Conservation (phyloP, 2,329 filamentous ascomycete species). For the Sclerotinia minor region DNA sequence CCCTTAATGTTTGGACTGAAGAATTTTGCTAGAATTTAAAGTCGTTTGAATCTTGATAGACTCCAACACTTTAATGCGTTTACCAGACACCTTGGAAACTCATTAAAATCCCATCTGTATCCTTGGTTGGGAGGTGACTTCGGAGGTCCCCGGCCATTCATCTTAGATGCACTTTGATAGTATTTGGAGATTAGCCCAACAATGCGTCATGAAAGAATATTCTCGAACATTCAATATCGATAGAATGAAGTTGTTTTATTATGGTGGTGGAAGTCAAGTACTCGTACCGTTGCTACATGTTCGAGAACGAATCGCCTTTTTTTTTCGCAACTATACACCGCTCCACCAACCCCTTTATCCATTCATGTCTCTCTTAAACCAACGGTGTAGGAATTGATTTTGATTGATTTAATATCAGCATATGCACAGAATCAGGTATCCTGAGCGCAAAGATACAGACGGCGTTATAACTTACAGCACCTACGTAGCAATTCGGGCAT, state of each 20-base stretch:
- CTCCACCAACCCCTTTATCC: conserved; percentile 7
- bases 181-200: conserved; percentile 4
- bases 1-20: background rate
- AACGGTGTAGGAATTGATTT: conserved; percentile 11
- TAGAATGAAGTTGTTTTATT: background rate
- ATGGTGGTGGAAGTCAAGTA: background rate
- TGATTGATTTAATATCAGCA: conserved; percentile 8
- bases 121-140: background rate
- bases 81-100: background rate
- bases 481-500: conserved; percentile 12
- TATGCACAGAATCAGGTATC: conserved; percentile 6
- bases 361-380: background rate
- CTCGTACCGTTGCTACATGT: background rate
- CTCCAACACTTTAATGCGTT: background rate
- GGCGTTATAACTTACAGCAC: background rate
- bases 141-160: background rate
- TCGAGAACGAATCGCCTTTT: background rate
- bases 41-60: background rate
- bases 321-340: conserved; percentile 6
- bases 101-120: background rate
- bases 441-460: background rate
- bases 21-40: background rate
- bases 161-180: background rate
- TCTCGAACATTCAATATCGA: conserved; percentile 18
- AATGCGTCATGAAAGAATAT: conserved; percentile 7